Conservation (phyloP, 495 filamentous ascomycete genomes). For the Astrothelium subdiscretum region DNA sequence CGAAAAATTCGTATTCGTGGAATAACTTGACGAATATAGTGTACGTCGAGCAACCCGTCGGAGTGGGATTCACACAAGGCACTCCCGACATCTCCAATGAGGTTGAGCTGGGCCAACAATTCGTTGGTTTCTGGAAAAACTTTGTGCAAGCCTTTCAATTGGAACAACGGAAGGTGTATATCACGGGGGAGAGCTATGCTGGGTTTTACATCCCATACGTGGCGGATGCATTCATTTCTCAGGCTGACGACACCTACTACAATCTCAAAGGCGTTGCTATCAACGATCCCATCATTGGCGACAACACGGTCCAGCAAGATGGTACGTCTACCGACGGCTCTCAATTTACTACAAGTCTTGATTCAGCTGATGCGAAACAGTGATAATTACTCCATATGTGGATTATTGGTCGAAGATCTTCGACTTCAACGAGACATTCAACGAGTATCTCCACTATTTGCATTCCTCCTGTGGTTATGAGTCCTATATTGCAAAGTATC, state of each 20-base stretch:
- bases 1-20: slow-evolving; percentile 45
- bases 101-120: slow-evolving; percentile 52
- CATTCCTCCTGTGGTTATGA: slow-evolving; percentile 46
- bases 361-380: neutral
- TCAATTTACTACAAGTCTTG: neutral
- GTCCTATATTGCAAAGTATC: slow-evolving; percentile 43
- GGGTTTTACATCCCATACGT: slow-evolving; percentile 21
- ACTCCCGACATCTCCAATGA: slow-evolving; percentile 47
- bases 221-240: slow-evolving; percentile 26
- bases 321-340: slow-evolving; percentile 19
- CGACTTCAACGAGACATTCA: slow-evolving; percentile 44
- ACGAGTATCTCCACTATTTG: slow-evolving; percentile 35
- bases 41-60: slow-evolving; percentile 66
- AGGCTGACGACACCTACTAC: slow-evolving; percentile 14
- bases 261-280: slow-evolving; percentile 16
- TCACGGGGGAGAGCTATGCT: slow-evolving; percentile 18
- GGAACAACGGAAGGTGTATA: slow-evolving; percentile 12
- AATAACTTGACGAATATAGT: slow-evolving; percentile 67
- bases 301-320: slow-evolving; percentile 10
- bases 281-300: slow-evolving; percentile 15
- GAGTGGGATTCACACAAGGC: slow-evolving; percentile 52
- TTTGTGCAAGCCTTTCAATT: slow-evolving; percentile 17
- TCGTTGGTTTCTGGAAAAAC: slow-evolving; percentile 32
- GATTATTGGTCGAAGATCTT: slow-evolving; percentile 42
- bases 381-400: slow-evolving; percentile 36